These are phyloP conservation scores for Alternaria triticimaculans DNA, from an alignment of 2,329 filamentous ascomycete genomes.

Conservation along the genomic window DNA sequence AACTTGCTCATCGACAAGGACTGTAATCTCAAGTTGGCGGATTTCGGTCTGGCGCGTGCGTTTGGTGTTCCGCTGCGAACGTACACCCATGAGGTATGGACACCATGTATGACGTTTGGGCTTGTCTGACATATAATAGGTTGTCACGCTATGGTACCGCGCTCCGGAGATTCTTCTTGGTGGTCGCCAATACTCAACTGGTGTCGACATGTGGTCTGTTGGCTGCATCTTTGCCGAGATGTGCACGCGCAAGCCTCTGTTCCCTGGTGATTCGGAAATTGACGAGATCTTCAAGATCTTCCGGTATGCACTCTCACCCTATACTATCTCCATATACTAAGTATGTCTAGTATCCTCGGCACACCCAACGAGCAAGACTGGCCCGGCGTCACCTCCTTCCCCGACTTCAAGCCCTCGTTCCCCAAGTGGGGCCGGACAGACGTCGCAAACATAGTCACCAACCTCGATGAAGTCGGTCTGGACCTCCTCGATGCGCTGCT, in stretches of 20 bases:
- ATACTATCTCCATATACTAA: slow-evolving; percentile 11
- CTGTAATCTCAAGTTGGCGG: slow-evolving; percentile 87
- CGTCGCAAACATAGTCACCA: slow-evolving; percentile 69
- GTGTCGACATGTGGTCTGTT: slow-evolving; percentile 95
- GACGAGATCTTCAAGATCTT: slow-evolving; percentile 96
- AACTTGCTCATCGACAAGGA: slow-evolving; percentile 86
- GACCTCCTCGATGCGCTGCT: slow-evolving; percentile 75
- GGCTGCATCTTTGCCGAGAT: slow-evolving; percentile 96
- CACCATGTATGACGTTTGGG: background rate
- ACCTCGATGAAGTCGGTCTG: slow-evolving; percentile 74
- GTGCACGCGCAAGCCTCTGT: slow-evolving; percentile 91
- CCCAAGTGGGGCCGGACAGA: slow-evolving; percentile 85
- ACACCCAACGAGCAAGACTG: slow-evolving; percentile 82
- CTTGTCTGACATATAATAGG: slow-evolving; percentile 53
- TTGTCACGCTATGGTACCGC: slow-evolving; percentile 93
- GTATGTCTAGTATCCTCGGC: slow-evolving; percentile 64
- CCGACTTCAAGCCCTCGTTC: slow-evolving; percentile 91
- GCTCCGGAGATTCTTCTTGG: slow-evolving; percentile 89
- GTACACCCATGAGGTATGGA: slow-evolving; percentile 81
- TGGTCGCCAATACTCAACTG: slow-evolving; percentile 89
- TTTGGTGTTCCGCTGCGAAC: slow-evolving; percentile 91
- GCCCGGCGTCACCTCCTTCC: slow-evolving; percentile 93
- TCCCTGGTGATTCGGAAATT: slow-evolving; percentile 91
- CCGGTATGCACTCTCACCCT: slow-evolving; percentile 62
- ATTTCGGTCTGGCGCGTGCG: slow-evolving; percentile 87